phyloP scores from a whole-genome alignment of 2,329 filamentous ascomycete genomes.

The Pseudogymnoascus destructans region DNA sequence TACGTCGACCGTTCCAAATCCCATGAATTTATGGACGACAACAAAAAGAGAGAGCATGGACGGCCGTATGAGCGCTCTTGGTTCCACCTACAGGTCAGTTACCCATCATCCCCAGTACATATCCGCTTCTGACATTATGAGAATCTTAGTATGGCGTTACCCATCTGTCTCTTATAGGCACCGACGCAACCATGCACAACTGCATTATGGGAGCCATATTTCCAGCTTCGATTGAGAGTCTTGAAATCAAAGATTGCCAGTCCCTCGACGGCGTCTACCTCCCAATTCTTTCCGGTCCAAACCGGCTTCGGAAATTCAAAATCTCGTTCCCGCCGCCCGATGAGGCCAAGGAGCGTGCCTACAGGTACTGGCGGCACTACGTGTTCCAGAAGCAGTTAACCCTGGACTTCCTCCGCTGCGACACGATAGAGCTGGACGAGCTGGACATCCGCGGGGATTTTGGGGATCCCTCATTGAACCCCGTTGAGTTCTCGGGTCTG shows the following conservation, averaged over 20 bases:
- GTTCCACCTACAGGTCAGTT: neutral
- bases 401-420: neutral
- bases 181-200: neutral
- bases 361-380: neutral
- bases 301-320: neutral
- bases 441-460: neutral
- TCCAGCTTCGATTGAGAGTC: neutral
- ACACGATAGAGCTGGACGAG: neutral
- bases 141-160: neutral
- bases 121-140: neutral
- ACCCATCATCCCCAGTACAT: too few relatives aligned
- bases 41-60: neutral
- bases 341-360: neutral
- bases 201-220: neutral
- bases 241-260: neutral
- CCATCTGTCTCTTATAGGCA: neutral
- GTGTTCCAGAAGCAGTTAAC: neutral
- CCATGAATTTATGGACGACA: neutral
- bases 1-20: neutral
- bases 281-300: neutral
- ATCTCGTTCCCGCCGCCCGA: neutral
- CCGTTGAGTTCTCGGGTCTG: neutral
- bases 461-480: neutral
- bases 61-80: neutral
- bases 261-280: neutral